Base-by-base conservation (phyloP, 225 moss, liverwort and hornwort genomes). In the Neckera pumila region DNA sequence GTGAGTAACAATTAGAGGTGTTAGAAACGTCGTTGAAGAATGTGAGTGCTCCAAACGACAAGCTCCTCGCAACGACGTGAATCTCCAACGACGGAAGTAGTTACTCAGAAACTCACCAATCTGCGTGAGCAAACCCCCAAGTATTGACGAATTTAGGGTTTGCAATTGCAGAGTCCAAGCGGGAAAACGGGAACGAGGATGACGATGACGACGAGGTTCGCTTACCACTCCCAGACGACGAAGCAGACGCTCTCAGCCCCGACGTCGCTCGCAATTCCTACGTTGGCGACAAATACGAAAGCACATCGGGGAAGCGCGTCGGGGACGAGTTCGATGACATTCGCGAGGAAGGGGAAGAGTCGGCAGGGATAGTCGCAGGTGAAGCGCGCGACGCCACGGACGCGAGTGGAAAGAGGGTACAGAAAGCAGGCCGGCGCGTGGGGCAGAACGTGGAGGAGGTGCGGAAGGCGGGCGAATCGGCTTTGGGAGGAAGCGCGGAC, bases 271-370 rank as follows among this genome's bases (percentile, higher is more conserved):
- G 85, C 47, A 79, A 83, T 14, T 93, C 93, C 26, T 93, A 90
- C 18, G 61, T 93, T 4, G 93, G 93, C 14, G 93, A 93, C 34
- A 90, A 90, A 43, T 92, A 90, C 15, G 93, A 87, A 64, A 49
- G 92, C 64, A 80, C 49, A 28, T 77, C 87, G 23, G 92, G 92
- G 12, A 81, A 84, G 81, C 88, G 88, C 11, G 94, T 91, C 20
- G 91, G 91, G 34, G 94, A 92, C 15, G 90, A 91, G 43, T 3
- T 94, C 22, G 87, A 89, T 10, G 88, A 94, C 22, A 91, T 97
- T 23, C 30, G 91, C 6, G 89, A 89, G 53, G 89, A 88, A 47
- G 92, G 93, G 17, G 88, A 89, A 71, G 92, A 93, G 69, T 87
- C 95, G 6, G 91, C 90, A 17, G 43, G 85, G 61, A 91, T 90